phyloP scores from a whole-genome alignment of 202 grass and related monocot genomes.

The Brachypodium distachyon region DNA sequence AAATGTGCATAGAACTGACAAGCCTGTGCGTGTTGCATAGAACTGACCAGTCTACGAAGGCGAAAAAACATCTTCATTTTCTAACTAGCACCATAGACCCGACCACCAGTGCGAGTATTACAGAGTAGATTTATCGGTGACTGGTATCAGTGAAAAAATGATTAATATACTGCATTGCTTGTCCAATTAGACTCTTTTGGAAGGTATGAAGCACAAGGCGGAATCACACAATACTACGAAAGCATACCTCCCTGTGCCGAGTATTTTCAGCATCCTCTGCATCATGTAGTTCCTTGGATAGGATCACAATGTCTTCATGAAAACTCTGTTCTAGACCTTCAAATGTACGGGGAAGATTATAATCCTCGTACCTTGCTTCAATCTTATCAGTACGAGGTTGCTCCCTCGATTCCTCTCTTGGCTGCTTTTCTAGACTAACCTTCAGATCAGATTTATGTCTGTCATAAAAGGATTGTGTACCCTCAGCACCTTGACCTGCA shows the following conservation, averaged over 20 bases:
- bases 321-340: constrained; percentile 87
- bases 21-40: neutral
- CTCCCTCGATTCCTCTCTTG: constrained; percentile 45
- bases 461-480: constrained; percentile 57
- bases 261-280: constrained; percentile 79
- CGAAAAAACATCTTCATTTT: neutral
- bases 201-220: neutral
- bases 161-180: neutral
- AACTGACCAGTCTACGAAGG: neutral
- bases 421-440: constrained; percentile 49
- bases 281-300: constrained; percentile 80
- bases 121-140: neutral
- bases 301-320: constrained; percentile 55
- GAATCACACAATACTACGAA: constrained; percentile 13
- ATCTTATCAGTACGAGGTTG: constrained; percentile 26
- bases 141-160: neutral
- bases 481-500: constrained; percentile 48
- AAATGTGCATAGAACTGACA: constrained; percentile 5
- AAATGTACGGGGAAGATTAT: constrained; percentile 57
- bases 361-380: constrained; percentile 48
- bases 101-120: neutral
- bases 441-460: constrained; percentile 52
- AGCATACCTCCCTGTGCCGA: constrained; percentile 71
- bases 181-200: neutral
- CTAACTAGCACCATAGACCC: neutral